Conservation (phyloP, 2,329 filamentous ascomycete species). For the Helminthosporium solani region DNA sequence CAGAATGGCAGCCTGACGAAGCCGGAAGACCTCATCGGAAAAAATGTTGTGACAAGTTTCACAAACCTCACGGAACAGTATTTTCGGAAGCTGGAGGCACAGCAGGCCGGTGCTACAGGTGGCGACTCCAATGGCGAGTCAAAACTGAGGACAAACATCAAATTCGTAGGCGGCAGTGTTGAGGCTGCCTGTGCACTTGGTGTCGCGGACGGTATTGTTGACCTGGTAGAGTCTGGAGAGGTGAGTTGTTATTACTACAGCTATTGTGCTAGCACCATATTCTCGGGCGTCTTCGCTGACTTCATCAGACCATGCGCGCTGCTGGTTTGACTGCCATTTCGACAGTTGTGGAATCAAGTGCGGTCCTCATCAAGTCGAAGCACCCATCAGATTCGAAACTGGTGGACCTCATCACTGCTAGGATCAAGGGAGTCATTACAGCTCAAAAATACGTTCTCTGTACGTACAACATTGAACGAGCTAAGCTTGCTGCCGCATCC, state of each 20-base stretch:
- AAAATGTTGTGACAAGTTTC: constrained; percentile 95
- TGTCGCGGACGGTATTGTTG: constrained; percentile 94
- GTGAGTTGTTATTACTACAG: too few relatives aligned
- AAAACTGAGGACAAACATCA: constrained; percentile 82
- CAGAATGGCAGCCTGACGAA: constrained; percentile 72
- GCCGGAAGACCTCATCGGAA: constrained; percentile 79
- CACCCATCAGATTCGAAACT: constrained; percentile 76
- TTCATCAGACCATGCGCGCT: constrained; percentile 76
- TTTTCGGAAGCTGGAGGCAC: constrained; percentile 73
- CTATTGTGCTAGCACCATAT: too few relatives aligned
- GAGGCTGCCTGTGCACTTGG: constrained; percentile 95
- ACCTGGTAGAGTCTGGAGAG: constrained; percentile 96
- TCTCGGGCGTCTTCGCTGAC: too few relatives aligned
- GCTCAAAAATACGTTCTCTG: constrained; percentile 93
- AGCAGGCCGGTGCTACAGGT: constrained; percentile 36
- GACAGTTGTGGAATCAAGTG: constrained; percentile 84
- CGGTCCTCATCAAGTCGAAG: constrained; percentile 89
- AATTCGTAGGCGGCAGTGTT: constrained; percentile 93
- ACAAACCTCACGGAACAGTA: constrained; percentile 80
- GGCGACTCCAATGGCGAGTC: constrained; percentile 36
- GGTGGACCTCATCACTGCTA: constrained; percentile 78
- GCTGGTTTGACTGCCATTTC: constrained; percentile 92
- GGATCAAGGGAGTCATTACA: constrained; percentile 91
- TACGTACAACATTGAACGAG: constrained; percentile 88
- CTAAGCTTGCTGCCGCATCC: constrained; percentile 64